phyloP scores from a whole-genome alignment of 164 flowering plant genomes.

The Sedum album region DNA sequence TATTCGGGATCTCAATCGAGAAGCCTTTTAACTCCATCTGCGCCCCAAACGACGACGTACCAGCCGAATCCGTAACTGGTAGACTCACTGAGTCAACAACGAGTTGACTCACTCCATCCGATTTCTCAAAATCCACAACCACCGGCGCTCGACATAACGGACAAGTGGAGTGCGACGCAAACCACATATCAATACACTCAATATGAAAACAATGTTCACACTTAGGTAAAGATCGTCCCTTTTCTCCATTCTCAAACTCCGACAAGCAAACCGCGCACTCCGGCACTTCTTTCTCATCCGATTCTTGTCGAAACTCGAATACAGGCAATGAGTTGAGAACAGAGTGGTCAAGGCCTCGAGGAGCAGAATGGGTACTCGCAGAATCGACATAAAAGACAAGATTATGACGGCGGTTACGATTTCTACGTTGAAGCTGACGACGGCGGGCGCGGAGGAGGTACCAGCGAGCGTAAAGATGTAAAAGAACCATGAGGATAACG shows the following conservation, averaged over 20 bases:
- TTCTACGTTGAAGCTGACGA: conserved; percentile 13
- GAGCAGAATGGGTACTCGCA: conserved; percentile 5
- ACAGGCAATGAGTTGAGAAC: not conserved
- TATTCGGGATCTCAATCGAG: not conserved
- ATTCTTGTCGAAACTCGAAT: not conserved
- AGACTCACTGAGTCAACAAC: not conserved
- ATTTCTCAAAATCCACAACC: not conserved
- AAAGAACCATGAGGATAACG: conserved; percentile 23
- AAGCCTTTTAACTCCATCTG: not conserved
- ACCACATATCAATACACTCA: conserved; percentile 64
- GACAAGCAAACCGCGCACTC: conserved; percentile 5
- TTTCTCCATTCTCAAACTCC: not conserved
- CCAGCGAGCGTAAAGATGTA: conserved; percentile 39
- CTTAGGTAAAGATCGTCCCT: conserved; percentile 2
- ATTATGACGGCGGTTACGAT: conserved; percentile 14
- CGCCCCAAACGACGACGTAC: not conserved
- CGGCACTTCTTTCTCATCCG: not conserved
- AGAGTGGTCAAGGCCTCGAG: conserved; percentile 14
- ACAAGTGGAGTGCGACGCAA: conserved; percentile 43
- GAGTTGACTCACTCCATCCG: not conserved
- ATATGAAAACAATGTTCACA: conserved; percentile 24
- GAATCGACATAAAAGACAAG: conserved; percentile 7
- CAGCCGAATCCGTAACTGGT: not conserved
- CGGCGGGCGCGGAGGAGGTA: conserved; percentile 20
- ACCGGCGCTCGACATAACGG: conserved; percentile 58